phyloP scores from a whole-genome alignment of 2,329 filamentous ascomycete species.

The Talaromyces funiculosus region DNA sequence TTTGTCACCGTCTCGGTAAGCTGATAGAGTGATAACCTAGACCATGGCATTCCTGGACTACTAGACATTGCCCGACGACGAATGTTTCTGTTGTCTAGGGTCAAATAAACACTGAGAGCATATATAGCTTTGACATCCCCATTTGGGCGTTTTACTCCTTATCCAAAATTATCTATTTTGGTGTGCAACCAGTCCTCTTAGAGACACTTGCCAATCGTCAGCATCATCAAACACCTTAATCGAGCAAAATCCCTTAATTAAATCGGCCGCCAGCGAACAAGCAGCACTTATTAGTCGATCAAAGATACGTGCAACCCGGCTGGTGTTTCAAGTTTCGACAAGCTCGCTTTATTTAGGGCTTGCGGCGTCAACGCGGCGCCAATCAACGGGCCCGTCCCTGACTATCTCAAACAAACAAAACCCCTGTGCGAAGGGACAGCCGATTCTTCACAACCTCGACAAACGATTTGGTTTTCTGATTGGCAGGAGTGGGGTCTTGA shows the following conservation, averaged over 20 bases:
- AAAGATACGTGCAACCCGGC: neutral
- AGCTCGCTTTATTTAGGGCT: constrained; percentile 1
- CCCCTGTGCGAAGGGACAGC: neutral
- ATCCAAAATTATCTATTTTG: neutral
- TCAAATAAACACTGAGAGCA: neutral
- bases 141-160: neutral
- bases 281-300: neutral
- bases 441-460: neutral
- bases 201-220: neutral
- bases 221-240: neutral
- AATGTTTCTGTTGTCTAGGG: neutral
- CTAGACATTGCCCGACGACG: neutral
- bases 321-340: constrained; percentile 11
- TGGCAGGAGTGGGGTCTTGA: neutral
- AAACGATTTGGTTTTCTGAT: neutral
- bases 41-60: neutral
- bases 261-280: neutral
- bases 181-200: neutral
- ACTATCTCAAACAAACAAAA: constrained; percentile 6
- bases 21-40: neutral
- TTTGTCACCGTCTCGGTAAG: neutral
- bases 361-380: neutral
- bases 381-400: constrained; percentile 4
- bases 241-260: neutral
- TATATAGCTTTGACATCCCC: neutral